Evolutionary conservation across 2,329 filamentous ascomycete species (phyloP), one percentile per base, ranked within the genome.

Genomic region (Hortaea sp.): DNA sequence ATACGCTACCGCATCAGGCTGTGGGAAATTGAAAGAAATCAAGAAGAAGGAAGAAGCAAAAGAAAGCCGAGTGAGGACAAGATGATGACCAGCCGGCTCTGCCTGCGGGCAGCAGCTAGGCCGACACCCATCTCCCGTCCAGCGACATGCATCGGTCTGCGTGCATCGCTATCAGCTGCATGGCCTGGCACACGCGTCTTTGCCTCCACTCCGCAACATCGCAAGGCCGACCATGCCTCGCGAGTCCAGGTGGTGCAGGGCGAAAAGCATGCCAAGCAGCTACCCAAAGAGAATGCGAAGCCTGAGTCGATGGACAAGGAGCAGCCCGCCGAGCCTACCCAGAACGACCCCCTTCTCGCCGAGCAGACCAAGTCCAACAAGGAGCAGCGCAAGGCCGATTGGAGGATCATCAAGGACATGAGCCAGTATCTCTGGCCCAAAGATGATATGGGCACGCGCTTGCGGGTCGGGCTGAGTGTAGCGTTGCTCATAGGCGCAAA

Each of bases 341-440:
- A 67, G 53, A 57, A 61, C 48, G 80, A 82, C 56, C 74, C 78
- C 29, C 66, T 89, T 39, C 76, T 85, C 13, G 69, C 75, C 9
- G 74, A 84, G 60, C 76, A 84, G 50, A 82, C 79, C 1, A 63
- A 78, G 61, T 81, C 79, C 43, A 82, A 81, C 13, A 81, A 89
- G 58, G 87, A 95, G 68, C 94, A 98, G 74, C 81, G 92, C 57
- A 94, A 89, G 69, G 90, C 89, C 6, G 92, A 98, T 63, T 95
- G 90, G 90, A 89, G 89, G 41, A 98, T 98, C 56, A 92, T 98
- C 75, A 94, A 85, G 69, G 90, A 98, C 66, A 97, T 98, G 90
- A 82, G 84, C 49, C 82, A 82, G 51, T 98, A 98, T 66, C 72
- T 98, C 20, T 98, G 92, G 92, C 92, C 92, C 20, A 94, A 92